Evolutionary conservation across 225 moss, liverwort and hornwort genomes (phyloP).

Genomic region (Polytrichum formosum): DNA sequence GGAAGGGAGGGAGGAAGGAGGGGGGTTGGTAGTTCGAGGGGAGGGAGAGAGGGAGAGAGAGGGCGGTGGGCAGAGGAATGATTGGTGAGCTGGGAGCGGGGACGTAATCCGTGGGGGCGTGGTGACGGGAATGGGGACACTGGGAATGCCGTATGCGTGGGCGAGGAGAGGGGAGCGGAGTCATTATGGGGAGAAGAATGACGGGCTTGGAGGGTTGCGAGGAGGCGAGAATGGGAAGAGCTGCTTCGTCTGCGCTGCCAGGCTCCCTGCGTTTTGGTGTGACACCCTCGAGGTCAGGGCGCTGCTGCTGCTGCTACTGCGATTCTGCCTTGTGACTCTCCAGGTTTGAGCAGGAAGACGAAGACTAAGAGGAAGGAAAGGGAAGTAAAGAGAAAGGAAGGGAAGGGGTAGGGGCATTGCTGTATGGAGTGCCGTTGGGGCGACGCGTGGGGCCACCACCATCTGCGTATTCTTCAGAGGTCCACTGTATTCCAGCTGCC

Average conservation of each 20-base stretch:
- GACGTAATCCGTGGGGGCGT: constrained; percentile 9
- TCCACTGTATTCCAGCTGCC: too few species aligned
- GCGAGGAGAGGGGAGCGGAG: constrained; percentile 24
- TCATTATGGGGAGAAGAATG: constrained; percentile 16
- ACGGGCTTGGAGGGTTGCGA: constrained; percentile 5
- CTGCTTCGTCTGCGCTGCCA: constrained; percentile 1
- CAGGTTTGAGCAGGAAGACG: constrained; percentile 6
- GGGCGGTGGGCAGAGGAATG: neutral
- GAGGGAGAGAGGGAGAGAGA: neutral
- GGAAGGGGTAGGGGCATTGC: neutral
- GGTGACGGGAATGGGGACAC: constrained; percentile 28
- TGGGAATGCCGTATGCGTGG: constrained; percentile 29
- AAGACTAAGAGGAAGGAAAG: neutral
- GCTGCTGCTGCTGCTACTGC: constrained; percentile 10
- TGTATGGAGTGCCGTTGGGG: too few species aligned
- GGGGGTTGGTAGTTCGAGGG: neutral
- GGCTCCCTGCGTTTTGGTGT: constrained; percentile 1
- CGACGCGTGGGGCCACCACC: too few species aligned
- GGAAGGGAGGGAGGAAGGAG: neutral
- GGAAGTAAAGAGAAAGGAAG: neutral
- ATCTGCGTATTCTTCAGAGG: too few species aligned
- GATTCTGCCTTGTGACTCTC: constrained; percentile 18
- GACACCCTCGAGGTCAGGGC: constrained; percentile 9
- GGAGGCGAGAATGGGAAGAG: neutral
- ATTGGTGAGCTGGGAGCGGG: neutral